Evolutionary conservation across 495 filamentous ascomycete species (phyloP), one percentile per base, ranked within the genome.

Genomic region (Xylaria sp.): DNA sequence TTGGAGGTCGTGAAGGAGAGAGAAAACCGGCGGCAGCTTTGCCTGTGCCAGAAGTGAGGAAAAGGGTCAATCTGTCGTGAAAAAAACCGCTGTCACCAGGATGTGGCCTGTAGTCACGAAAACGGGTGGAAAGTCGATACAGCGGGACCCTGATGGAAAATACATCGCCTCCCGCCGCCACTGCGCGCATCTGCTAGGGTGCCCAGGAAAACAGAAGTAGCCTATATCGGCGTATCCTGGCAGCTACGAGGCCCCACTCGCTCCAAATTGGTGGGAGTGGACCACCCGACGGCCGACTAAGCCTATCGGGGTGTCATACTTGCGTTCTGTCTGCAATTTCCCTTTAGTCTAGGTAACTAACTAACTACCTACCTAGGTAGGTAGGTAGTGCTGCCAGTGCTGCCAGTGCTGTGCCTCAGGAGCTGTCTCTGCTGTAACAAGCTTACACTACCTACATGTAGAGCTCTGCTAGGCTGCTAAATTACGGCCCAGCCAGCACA

Each of bases 51-150:
- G 63, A 67, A 68, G 44, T 31, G 33, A 68, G 63, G 64, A 62
- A 72, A 72, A 72, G 70, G 70, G 70, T 67, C 55, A 72, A 72
- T 61, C 63, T 40, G 64, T 35, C 63, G 63, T 61, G 46, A 48
- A 59, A 71, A 71, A 71, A 65, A 71, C 52, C 48, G 59, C 61
- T 35, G 17, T 37, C 37, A 31, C 69, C 29, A 50, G 69, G 69
- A 59, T 71, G 26, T 48, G 59, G 41, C 61, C 61, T 71, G 69
- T 21, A 71, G 52, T 37, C 35, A 15, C 46, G 55, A 29, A 58
- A 44, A 50, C 48, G 37, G 29, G 2, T 17, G 43, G 41, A 7
- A 61, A 61, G 69, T 71, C 69, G 5, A 66, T 37, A 0, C 12
- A 24, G 29, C 37, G 37, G n/a, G 1, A 17, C 14, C 3, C 7